Base-by-base conservation (phyloP, 116 monocot species). In the Cymodocea nodosa region DNA sequence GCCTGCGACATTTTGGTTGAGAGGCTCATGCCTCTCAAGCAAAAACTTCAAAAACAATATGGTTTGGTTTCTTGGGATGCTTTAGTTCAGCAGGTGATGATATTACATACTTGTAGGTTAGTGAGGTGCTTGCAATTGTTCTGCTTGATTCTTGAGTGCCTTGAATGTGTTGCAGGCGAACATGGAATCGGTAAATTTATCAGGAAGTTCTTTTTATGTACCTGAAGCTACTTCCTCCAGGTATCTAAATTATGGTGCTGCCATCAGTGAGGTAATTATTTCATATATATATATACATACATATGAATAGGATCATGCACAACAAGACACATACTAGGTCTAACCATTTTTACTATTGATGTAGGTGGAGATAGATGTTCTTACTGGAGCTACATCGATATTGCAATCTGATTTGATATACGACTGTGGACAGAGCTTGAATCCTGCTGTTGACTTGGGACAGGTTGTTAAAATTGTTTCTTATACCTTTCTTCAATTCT, bases 381-480 rank as follows among this genome's bases (percentile, higher is more conserved):
- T 94, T 35, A 94, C 94, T 1, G 94, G 94, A 68, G 79, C 78
- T 35, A 80, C 82, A 23, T 77, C 59, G 23, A 87, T 94, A 74
- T 75, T 94, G 68, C 67, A 65, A n/a, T 79, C 85, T 35, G 87
- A 94, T 77, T 70, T 94, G 50, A 79, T 64, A 3, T 94, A 94
- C 66, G 94, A 94, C 52, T 90, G 94, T 77, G 94, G 94, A 13
- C 77, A 79, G 75, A 94, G 94, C 70, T 78, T 94, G 57, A 94
- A 94, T 63, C 90, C 94, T 57, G 94, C 94, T 30, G 85, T 90
- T 17, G 94, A 94, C 73, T 74, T 94, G 58, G 94, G 94, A 55
- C 94, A 94, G 94, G 94, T 94, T 44, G 0, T 44, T n/a, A n/a
- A n/a, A n/a, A n/a, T n/a, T n/a, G n/a, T n/a, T n/a, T n/a, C n/a